These are phyloP conservation scores for Mycena indigotica DNA, from an alignment of 768 basidiomycete genomes.

Conservation along the genomic window DNA sequence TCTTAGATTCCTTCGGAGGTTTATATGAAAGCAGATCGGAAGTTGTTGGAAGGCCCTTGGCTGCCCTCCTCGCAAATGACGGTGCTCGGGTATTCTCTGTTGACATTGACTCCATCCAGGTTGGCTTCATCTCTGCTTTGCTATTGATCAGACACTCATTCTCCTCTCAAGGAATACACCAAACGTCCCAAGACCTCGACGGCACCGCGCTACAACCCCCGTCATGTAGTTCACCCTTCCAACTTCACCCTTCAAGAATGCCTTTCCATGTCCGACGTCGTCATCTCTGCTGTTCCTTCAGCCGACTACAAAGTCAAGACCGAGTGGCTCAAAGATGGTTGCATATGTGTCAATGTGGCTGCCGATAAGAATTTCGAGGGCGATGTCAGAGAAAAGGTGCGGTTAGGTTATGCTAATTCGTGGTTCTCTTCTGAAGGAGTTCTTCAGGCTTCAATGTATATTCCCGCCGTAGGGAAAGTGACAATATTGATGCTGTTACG, in stretches of 20 bases:
- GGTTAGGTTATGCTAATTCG: slow-evolving; percentile 17
- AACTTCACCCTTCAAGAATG: slow-evolving; percentile 75
- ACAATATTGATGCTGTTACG: slow-evolving; percentile 97
- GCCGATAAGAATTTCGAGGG: slow-evolving; percentile 96
- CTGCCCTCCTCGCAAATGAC: slow-evolving; percentile 93
- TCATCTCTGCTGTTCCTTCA: slow-evolving; percentile 91
- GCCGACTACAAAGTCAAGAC: slow-evolving; percentile 87
- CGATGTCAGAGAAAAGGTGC: slow-evolving; percentile 88
- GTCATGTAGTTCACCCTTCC: slow-evolving; percentile 77
- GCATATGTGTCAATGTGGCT: slow-evolving; percentile 89
- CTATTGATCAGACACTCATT: background rate
- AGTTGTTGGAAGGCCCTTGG: slow-evolving; percentile 96
- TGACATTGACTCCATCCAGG: slow-evolving; percentile 93
- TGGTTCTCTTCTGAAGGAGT: background rate
- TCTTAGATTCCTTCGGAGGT: slow-evolving; percentile 3
- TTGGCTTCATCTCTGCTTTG: slow-evolving; percentile 23
- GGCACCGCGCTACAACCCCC: slow-evolving; percentile 71
- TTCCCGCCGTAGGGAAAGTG: slow-evolving; percentile 96
- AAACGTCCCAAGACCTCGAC: slow-evolving; percentile 69
- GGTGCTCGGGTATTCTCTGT: slow-evolving; percentile 94
- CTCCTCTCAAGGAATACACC: slow-evolving; percentile 81
- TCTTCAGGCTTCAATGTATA: slow-evolving; percentile 83
- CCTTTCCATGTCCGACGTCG: slow-evolving; percentile 85
- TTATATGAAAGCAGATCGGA: slow-evolving; percentile 68
- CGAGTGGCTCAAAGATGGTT: slow-evolving; percentile 88